These are phyloP conservation scores for Mycena galopus DNA, from an alignment of 768 basidiomycete genomes.

Conservation along the genomic window DNA sequence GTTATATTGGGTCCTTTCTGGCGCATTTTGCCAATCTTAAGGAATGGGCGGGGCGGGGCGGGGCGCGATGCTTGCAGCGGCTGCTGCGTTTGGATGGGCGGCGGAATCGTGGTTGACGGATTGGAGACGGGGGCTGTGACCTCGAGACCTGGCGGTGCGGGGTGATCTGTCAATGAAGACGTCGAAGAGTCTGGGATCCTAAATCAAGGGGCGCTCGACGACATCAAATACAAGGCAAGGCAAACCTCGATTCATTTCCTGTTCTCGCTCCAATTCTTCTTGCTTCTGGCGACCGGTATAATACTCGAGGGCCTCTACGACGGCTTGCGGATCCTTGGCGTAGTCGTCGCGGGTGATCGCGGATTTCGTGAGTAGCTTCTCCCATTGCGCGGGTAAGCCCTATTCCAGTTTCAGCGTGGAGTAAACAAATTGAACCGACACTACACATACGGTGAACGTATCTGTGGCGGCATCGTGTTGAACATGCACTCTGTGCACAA, in stretches of 20 bases:
- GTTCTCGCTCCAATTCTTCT: constrained; percentile 78
- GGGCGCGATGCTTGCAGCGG: constrained; percentile 69
- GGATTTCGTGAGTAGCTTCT: constrained; percentile 94
- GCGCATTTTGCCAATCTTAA: too few relatives aligned
- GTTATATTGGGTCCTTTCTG: too few relatives aligned
- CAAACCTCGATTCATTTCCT: constrained; percentile 43
- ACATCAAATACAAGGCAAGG: not conserved
- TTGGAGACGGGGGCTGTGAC: constrained; percentile 36
- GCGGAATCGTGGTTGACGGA: constrained; percentile 58
- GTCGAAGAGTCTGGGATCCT: constrained; percentile 42
- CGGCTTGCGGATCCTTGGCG: constrained; percentile 95
- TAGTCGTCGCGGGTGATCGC: constrained; percentile 99
- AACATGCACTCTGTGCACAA: constrained; percentile 98
- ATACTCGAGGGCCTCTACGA: constrained; percentile 97
- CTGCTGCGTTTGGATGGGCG: constrained; percentile 67
- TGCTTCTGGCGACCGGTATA: constrained; percentile 98
- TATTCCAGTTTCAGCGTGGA: constrained; percentile 45
- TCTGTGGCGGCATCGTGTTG: constrained; percentile 96
- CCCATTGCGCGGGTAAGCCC: constrained; percentile 99
- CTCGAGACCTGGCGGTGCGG: constrained; percentile 44
- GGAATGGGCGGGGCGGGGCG: constrained; percentile 76
- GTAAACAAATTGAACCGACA: not conserved
- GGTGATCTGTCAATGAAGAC: constrained; percentile 47
- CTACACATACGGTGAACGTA: constrained; percentile 87
- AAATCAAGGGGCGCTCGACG: not conserved